Conservation (phyloP, 495 filamentous ascomycete genomes). For the Lophiotrema nucula region DNA sequence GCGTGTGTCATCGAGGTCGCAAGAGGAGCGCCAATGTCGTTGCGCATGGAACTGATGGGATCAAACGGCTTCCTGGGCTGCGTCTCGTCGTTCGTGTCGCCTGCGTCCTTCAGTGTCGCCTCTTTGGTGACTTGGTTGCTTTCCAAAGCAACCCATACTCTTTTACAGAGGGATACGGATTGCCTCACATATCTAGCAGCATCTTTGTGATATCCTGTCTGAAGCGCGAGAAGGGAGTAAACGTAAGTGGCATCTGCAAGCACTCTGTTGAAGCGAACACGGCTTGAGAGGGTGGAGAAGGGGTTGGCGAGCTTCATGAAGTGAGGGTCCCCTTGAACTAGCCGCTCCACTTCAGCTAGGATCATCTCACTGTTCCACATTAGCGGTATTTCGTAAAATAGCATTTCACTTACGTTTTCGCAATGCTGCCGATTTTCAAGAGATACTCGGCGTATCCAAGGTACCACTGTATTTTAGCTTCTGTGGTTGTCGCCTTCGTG, state of each 20-base stretch:
- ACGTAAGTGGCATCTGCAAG: slow-evolving; percentile 56
- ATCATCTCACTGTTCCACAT: slow-evolving; percentile 19
- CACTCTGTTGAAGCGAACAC: slow-evolving; percentile 41
- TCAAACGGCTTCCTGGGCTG: slow-evolving; percentile 20
- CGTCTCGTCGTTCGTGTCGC: slow-evolving; percentile 13
- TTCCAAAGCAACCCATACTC: slow-evolving; percentile 71
- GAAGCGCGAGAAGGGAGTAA: slow-evolving; percentile 62
- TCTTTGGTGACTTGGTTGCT: slow-evolving; percentile 38
- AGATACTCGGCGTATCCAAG: slow-evolving; percentile 74
- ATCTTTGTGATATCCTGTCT: slow-evolving; percentile 60
- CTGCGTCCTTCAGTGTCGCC: neutral
- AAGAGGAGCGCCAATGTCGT: slow-evolving; percentile 19
- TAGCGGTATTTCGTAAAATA: neutral
- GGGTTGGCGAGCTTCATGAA: slow-evolving; percentile 26
- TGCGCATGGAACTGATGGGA: slow-evolving; percentile 19
- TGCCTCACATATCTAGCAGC: slow-evolving; percentile 67
- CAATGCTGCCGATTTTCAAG: slow-evolving; percentile 60
- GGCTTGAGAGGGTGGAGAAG: slow-evolving; percentile 22
- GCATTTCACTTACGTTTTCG: slow-evolving; percentile 35
- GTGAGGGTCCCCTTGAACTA: slow-evolving; percentile 18
- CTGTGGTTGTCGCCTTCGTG: slow-evolving; percentile 41
- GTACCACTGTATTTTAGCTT: slow-evolving; percentile 58
- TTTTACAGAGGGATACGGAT: slow-evolving; percentile 63
- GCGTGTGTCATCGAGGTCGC: slow-evolving; percentile 32
- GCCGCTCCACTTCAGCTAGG: slow-evolving; percentile 10